Percentiles rank a stretch among this genome's conserved stretches.
phyloP scores from a whole-genome alignment of 2,329 filamentous ascomycete species.

The Fusarium globosum region DNA sequence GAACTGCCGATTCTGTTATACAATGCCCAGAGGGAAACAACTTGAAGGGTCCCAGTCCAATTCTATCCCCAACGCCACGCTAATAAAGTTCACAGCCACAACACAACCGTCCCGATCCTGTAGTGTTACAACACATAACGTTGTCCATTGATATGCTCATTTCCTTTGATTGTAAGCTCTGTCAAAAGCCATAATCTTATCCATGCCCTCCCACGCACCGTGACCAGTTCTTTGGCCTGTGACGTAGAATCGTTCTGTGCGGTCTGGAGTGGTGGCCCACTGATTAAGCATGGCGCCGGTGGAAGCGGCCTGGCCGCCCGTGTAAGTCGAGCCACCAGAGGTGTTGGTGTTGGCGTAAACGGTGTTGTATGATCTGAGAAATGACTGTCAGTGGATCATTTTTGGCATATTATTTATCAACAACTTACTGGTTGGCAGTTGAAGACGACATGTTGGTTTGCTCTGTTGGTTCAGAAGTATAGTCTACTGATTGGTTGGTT shows the following conservation, averaged over 20 bases:
- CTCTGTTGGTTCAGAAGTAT: not conserved
- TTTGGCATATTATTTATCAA: not conserved
- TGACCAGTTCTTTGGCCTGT: slow-evolving; percentile 29
- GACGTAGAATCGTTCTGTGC: slow-evolving; percentile 22
- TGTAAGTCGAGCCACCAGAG: slow-evolving; percentile 29
- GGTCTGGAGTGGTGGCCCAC: slow-evolving; percentile 24
- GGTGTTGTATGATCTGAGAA: slow-evolving; percentile 12
- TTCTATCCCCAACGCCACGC: slow-evolving; percentile 30
- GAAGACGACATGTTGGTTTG: slow-evolving; percentile 25
- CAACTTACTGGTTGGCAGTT: slow-evolving; percentile 20
- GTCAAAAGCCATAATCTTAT: slow-evolving; percentile 25
- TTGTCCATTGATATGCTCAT: not conserved
- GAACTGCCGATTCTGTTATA: slow-evolving; percentile 13
- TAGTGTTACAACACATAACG: not conserved
- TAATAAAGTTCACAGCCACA: slow-evolving; percentile 22
- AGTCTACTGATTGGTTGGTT: not conserved
- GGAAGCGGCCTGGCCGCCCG: slow-evolving; percentile 20
- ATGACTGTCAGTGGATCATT: not conserved
- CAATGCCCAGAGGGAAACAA: slow-evolving; percentile 1
- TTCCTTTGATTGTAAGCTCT: not conserved
- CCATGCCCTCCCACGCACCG: slow-evolving; percentile 7
- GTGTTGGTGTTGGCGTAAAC: not conserved
- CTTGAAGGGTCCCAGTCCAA: not conserved
- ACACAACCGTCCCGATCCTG: not conserved
- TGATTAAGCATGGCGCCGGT: slow-evolving; percentile 4